Base-by-base conservation (phyloP, 257 asterid genomes). In the Fraxinus cuspidata region DNA sequence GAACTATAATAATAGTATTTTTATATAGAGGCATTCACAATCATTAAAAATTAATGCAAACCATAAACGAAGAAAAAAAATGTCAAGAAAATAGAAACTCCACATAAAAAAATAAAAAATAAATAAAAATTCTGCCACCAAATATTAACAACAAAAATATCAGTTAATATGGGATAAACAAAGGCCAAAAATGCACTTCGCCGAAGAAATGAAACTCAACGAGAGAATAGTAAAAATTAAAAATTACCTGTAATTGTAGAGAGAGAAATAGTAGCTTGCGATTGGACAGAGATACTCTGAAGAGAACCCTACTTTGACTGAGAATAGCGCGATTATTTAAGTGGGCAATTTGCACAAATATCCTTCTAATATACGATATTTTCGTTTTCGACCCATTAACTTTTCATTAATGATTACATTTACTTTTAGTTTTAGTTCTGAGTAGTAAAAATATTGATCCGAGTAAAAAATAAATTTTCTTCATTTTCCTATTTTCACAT, bases 291-390 rank as follows among this genome's bases (percentile, higher is more conserved):
- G 78, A 75, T 49, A 77, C 53, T 64, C 34, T 31, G 34, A 1
- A 31, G 5, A 86, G 89, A 91, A 89, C 96, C 97, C 97, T 92
- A 91, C 88, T 84, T 86, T 86, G 86, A 79, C 88, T 90, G 93
- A 66, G 87, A 83, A 83, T 83, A 71, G 86, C 83, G 87, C 88
- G 81, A 89, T 84, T 83, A 73, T 82, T 79, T 38, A 81, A 71
- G 77, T 77, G 28, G 34, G 21, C 37, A 51, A 32, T 82, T 88
- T 90, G 75, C 85, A 79, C 2, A 53, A 23, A 10, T 25, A 78
- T 81, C 89, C 92, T 85, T 72, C 3, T 9, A 65, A 38, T 66
- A 35, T 32, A 6, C 28, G 4, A 11, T 78, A 80, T 82, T 78
- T 38, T 0, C 2, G 23, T 35, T 81, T 82, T 19, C 15, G 12